phyloP scores from a whole-genome alignment of 495 filamentous ascomycete species.

The Penicillium turbatum region DNA sequence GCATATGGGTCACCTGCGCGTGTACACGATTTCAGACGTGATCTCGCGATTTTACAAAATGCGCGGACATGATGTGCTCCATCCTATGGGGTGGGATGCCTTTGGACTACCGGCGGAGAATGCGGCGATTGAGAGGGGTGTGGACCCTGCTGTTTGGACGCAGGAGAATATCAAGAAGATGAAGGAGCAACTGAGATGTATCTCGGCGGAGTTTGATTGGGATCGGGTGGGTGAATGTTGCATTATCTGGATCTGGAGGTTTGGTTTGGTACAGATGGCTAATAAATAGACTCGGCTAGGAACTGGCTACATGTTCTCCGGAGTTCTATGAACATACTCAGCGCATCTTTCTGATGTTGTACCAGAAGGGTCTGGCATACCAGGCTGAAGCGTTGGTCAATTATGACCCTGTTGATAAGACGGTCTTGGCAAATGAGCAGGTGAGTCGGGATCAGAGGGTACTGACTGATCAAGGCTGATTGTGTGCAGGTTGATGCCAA shows the following conservation, averaged over 20 bases:
- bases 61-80: slow-evolving; percentile 69
- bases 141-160: slow-evolving; percentile 78
- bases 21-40: slow-evolving; percentile 88
- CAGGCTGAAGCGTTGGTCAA: slow-evolving; percentile 78
- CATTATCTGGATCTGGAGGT: background rate
- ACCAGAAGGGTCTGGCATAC: slow-evolving; percentile 69
- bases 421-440: slow-evolving; percentile 87
- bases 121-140: slow-evolving; percentile 81
- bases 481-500: slow-evolving; percentile 62
- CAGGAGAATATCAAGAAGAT: slow-evolving; percentile 71
- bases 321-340: slow-evolving; percentile 88
- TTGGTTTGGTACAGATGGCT: background rate
- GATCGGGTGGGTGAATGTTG: slow-evolving; percentile 55
- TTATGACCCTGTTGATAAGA: slow-evolving; percentile 85
- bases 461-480: slow-evolving; percentile 6
- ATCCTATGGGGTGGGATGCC: slow-evolving; percentile 93
- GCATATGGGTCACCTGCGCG: slow-evolving; percentile 84
- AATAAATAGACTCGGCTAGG: slow-evolving; percentile 43
- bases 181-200: slow-evolving; percentile 72
- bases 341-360: slow-evolving; percentile 71
- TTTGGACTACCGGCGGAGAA: slow-evolving; percentile 91
- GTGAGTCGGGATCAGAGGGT: slow-evolving; percentile 13
- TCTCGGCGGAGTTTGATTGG: slow-evolving; percentile 83
- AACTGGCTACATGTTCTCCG: slow-evolving; percentile 77
- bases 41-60: slow-evolving; percentile 73